Percentiles rank a stretch among this genome's conserved stretches.
Conservation (phyloP, 73 alveolate species). For the Diophrys appendiculata region DNA sequence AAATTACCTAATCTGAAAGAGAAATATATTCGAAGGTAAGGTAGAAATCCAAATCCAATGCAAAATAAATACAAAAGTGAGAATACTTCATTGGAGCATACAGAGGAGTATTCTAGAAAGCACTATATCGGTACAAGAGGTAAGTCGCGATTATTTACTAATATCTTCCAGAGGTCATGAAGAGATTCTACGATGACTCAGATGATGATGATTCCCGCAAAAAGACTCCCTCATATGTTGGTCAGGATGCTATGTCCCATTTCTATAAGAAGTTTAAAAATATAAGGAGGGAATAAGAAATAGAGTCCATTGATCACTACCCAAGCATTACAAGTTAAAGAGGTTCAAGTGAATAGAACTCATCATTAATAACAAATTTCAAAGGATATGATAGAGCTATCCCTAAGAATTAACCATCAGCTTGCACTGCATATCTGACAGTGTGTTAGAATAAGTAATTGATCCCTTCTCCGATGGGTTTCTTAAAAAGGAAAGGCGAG, state of each 20-base stretch:
- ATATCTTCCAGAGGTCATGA: constrained; percentile 5
- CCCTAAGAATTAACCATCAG: neutral
- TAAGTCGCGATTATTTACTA: too few relatives aligned
- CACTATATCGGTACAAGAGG: neutral
- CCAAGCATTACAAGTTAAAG: too few relatives aligned
- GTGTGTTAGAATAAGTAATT: neutral
- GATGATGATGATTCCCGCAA: neutral
- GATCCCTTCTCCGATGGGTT: neutral
- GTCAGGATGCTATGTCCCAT: neutral
- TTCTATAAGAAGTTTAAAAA: neutral
- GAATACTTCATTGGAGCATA: neutral
- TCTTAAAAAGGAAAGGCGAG: neutral
- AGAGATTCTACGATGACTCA: neutral
- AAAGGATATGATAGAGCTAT: too few relatives aligned
- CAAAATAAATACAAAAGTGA: neutral
- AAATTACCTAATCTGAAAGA: neutral
- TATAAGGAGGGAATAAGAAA: neutral
- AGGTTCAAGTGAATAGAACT: too few relatives aligned
- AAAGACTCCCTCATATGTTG: neutral
- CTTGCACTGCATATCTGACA: neutral
- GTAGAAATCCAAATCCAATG: neutral
- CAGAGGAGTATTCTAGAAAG: neutral
- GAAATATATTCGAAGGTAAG: neutral
- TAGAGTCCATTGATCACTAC: neutral
- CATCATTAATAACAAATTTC: too few relatives aligned